Base-by-base conservation (phyloP, 495 filamentous ascomycete species). In the Hyaloscypha bicolor region DNA sequence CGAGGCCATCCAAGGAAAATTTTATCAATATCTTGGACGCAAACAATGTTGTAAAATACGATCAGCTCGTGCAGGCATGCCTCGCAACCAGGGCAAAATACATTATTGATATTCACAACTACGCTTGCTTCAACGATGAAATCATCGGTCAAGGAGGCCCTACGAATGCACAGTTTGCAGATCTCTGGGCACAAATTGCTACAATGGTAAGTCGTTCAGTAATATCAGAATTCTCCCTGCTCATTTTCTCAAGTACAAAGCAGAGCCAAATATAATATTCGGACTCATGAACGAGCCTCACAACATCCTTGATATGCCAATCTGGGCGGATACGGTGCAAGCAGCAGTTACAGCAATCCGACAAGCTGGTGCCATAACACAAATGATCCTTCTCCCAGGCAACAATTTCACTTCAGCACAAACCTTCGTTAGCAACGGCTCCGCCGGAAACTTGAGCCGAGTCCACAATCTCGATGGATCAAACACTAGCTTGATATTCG, bases 261-360 rank as follows among this genome's bases (percentile, higher is more conserved):
- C 35, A 12, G 62, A 81, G 30, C 60, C 77, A 9, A 82, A 80
- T 16, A 75, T 87, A 32, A 75, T 82, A 30, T 87, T 88, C 72
- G 85, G 85, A 53, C 74, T 88, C 61, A 87, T 88, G 83, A 89
- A 88, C 72, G 87, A 89, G 70, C 85, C 86, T 9, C 85, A 85
- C 63, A 57, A 69, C 42, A 52, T 84, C 42, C 74, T 80, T 35
- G 77, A 83, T 66, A 78, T 88, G 60, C 69, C 53, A 30, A 63
- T 62, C 0, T 87, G 85, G 85, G 84, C 83, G 1, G 62, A 72
- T 14, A 85, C 83, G 1, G 81, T 81, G 56, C 86, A 88, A 71
- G 79, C 79, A 30, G 82, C 76, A 51, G 84, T 90, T 2, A 83
- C 82, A 6, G 85, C 84, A 14, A 88, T 90, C 67, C 81, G 86